A percentile compares a stretch with the other conserved stretches of the same genome.
phyloP scores from a whole-genome alignment of 768 basidiomycete genomes.

The Goffeauzyma gilvescens region DNA sequence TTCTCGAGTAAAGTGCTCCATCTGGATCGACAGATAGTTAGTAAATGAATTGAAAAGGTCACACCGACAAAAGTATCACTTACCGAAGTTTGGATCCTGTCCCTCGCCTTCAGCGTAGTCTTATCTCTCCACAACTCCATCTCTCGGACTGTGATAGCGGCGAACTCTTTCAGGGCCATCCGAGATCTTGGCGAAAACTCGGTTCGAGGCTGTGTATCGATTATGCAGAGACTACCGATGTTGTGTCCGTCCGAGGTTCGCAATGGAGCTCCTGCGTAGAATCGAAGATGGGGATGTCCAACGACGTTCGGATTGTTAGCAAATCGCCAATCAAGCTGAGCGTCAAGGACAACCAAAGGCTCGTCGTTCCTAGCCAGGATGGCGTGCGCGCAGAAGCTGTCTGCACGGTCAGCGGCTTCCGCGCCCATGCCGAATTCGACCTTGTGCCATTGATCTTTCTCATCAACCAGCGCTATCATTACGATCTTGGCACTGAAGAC shows the following conservation, averaged over 20 bases:
- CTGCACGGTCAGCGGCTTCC: conserved; percentile 39
- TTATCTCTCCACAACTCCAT: conserved; percentile 93
- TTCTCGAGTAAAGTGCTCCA: conserved; percentile 90
- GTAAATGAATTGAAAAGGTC: neutral
- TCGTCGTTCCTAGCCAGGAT: conserved; percentile 60
- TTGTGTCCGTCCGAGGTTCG: conserved; percentile 79
- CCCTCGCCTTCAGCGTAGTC: conserved; percentile 10
- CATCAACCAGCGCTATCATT: conserved; percentile 62
- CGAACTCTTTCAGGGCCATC: conserved; percentile 86
- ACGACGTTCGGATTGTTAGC: conserved; percentile 56
- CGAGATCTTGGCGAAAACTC: conserved; percentile 78
- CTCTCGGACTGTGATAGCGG: conserved; percentile 81
- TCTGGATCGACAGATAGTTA: conserved; percentile 35
- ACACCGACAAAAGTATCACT: conserved; percentile 19
- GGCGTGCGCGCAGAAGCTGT: conserved; percentile 65
- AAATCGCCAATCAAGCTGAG: conserved; percentile 71
- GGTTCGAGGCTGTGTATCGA: conserved; percentile 60
- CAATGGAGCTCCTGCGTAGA: conserved; percentile 80
- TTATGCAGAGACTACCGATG: conserved; percentile 62
- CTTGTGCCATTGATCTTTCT: conserved; percentile 75
- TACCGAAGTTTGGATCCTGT: conserved; percentile 49
- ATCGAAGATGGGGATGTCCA: conserved; percentile 51
- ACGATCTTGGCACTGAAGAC: conserved; percentile 83
- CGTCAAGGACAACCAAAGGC: conserved; percentile 67
- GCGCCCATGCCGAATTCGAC: conserved; percentile 47